Evolutionary conservation across 2,329 filamentous ascomycete genomes (phyloP).

Genomic region (Fusarium hostae): DNA sequence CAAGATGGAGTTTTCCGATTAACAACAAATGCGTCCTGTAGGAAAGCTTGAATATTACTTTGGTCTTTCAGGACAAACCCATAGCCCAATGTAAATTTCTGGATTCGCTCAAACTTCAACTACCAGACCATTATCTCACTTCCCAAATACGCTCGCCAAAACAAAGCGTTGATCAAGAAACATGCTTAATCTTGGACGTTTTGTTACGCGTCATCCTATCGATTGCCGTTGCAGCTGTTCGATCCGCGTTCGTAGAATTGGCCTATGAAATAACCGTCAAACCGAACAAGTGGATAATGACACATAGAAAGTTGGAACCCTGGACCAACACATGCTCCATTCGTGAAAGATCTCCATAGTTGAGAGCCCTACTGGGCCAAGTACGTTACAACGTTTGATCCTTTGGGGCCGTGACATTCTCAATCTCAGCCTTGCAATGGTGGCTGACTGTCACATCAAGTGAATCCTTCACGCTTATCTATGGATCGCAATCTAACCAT

Average conservation of each 20-base stretch:
- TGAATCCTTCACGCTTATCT: not conserved
- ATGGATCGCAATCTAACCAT: not conserved
- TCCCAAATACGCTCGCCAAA: not conserved
- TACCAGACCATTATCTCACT: not conserved
- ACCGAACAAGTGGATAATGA: not conserved
- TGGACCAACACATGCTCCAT: not conserved
- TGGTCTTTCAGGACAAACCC: accelerated
- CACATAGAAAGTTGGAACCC: not conserved
- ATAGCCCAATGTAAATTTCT: not conserved
- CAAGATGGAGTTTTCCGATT: too few relatives aligned
- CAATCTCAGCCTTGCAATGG: not conserved
- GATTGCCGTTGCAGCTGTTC: not conserved
- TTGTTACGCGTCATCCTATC: not conserved
- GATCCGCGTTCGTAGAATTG: not conserved
- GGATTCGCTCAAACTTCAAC: accelerated
- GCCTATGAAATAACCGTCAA: not conserved
- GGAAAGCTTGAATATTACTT: accelerated
- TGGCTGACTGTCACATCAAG: not conserved
- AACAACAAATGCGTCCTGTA: accelerated
- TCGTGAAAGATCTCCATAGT: not conserved
- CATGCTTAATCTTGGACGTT: not conserved
- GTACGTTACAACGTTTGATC: not conserved
- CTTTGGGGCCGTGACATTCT: not conserved
- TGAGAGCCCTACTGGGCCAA: not conserved
- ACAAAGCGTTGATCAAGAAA: too few relatives aligned